Conservation (phyloP, 2,329 filamentous ascomycete species). For the Claviceps africana region DNA sequence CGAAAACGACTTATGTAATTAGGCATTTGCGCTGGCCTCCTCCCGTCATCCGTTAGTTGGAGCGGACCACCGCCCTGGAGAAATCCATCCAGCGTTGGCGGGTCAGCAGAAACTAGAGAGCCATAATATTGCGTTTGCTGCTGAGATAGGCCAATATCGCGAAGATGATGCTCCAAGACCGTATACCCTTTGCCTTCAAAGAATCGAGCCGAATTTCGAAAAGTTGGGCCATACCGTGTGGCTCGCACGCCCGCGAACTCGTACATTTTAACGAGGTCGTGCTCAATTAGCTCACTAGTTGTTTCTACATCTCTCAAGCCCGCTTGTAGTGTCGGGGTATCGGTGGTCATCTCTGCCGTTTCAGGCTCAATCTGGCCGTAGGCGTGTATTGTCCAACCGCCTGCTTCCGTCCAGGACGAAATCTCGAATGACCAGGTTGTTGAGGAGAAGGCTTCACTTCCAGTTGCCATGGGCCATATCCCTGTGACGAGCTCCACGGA, state of each 20-base stretch:
- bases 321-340: slow-evolving; percentile 9
- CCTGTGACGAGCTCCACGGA: slow-evolving; percentile 14
- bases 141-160: slow-evolving; percentile 8
- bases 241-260: slow-evolving; percentile 5
- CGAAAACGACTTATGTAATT: slow-evolving; percentile 16
- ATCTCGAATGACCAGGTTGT: slow-evolving; percentile 11
- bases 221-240: slow-evolving; percentile 15
- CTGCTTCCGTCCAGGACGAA: slow-evolving; percentile 10
- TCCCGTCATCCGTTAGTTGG: slow-evolving; percentile 9
- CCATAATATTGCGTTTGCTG: slow-evolving; percentile 5
- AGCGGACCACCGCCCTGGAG: slow-evolving; percentile 13
- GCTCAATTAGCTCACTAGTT: slow-evolving; percentile 2
- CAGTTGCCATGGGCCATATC: slow-evolving; percentile 9
- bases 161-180: slow-evolving; percentile 10
- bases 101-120: slow-evolving; percentile 13
- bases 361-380: slow-evolving; percentile 12
- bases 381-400: slow-evolving; percentile 12
- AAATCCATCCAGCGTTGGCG: slow-evolving; percentile 16
- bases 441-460: slow-evolving; percentile 9
- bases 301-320: slow-evolving; percentile 3
- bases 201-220: slow-evolving; percentile 11
- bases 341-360: slow-evolving; percentile 7
- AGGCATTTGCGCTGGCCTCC: slow-evolving; percentile 14
- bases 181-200: slow-evolving; percentile 11
- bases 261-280: slow-evolving; percentile 1